These are phyloP conservation scores for Mortierella sp. DNA, from an alignment of 371 early-diverging fungal genomes.

Conservation along the genomic window DNA sequence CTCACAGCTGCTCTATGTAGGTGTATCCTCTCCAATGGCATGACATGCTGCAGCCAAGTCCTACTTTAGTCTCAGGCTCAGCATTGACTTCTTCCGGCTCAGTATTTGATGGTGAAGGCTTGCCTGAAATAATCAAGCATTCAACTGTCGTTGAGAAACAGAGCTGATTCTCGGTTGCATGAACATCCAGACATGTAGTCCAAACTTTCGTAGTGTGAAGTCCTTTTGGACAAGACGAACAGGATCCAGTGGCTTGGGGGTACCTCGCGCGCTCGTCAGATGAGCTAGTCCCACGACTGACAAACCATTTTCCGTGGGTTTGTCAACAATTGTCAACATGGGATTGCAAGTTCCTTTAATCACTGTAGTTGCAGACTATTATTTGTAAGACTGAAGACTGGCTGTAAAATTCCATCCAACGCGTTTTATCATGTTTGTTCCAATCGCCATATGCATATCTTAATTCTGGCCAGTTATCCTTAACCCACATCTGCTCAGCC, in stretches of 20 bases:
- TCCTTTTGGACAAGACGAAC: not conserved
- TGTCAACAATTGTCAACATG: no score
- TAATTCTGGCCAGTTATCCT: slow-evolving; percentile 6
- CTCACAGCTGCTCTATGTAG: slow-evolving; percentile 5
- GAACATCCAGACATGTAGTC: not conserved
- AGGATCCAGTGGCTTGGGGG: not conserved
- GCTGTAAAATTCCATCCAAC: no score
- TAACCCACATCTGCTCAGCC: slow-evolving; percentile 5
- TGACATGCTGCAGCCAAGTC: slow-evolving; percentile 8
- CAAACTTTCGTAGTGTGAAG: not conserved
- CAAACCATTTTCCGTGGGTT: no score
- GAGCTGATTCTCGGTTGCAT: not conserved
- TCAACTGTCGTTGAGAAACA: not conserved
- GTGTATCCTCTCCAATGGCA: not conserved
- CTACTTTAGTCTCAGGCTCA: no score
- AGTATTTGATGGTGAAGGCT: no score
- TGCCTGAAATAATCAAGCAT: not conserved
- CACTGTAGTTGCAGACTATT: no score
- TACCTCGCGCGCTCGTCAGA: no score
- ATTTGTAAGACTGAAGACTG: no score
- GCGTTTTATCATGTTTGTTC: no score
- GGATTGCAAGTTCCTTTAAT: no score
- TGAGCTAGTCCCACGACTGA: no score
- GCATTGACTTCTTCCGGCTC: no score
- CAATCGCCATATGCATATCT: not conserved